phyloP scores from a whole-genome alignment of 306 rosid genomes.

The Prunus salicina region DNA sequence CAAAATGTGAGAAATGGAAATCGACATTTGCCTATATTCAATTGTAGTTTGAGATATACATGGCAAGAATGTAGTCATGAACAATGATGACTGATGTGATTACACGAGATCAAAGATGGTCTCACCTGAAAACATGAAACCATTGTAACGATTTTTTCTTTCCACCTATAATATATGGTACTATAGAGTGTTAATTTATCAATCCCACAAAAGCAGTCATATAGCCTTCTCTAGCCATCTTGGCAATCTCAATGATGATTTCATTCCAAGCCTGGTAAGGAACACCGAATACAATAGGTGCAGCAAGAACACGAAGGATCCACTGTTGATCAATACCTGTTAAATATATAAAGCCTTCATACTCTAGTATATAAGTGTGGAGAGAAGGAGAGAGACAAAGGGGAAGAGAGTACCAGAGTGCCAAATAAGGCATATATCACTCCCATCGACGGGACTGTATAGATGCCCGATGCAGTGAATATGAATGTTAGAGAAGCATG shows the following conservation, averaged over 20 bases:
- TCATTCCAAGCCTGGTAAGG: constrained; percentile 87
- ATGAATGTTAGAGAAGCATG: constrained; percentile 88
- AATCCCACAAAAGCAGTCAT: background rate
- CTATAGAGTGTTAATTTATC: background rate
- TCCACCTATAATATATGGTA: background rate
- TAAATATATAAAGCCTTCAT: background rate
- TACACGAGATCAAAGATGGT: background rate
- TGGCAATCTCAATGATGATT: constrained; percentile 74
- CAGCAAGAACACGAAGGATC: constrained; percentile 77
- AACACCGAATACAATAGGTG: constrained; percentile 81
- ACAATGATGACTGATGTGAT: background rate
- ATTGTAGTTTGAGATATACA: background rate
- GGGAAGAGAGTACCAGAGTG: constrained; percentile 49
- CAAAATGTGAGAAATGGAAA: background rate
- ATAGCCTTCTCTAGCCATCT: constrained; percentile 85
- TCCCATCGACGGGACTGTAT: constrained; percentile 76
- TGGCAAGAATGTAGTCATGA: background rate
- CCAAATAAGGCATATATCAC: constrained; percentile 65
- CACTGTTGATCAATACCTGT: constrained; percentile 75
- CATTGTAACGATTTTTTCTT: background rate
- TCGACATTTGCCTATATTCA: background rate
- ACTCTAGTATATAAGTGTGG: background rate
- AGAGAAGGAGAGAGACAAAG: background rate
- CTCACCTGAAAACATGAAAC: background rate
- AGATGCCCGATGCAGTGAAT: constrained; percentile 69